Conservation (phyloP, 1,284 basidiomycete species). For the Golubevia pallescens region DNA sequence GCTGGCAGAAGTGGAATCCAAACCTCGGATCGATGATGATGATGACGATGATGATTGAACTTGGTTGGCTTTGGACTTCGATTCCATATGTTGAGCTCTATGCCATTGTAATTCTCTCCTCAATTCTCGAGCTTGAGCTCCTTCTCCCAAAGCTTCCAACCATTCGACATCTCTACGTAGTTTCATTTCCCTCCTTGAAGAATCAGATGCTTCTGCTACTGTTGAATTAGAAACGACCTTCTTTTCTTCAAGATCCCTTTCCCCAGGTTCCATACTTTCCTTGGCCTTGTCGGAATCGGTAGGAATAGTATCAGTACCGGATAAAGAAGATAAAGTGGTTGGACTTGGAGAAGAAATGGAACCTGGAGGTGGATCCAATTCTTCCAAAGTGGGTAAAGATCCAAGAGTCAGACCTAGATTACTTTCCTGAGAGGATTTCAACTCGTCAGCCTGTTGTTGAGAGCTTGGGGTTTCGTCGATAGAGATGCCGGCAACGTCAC, state of each 20-base stretch:
- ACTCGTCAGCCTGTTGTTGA: background rate
- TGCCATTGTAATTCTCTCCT: constrained; percentile 17
- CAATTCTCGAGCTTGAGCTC: constrained; percentile 10
- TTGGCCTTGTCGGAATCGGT: background rate
- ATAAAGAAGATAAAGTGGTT: background rate
- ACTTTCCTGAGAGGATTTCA: background rate
- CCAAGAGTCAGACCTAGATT: background rate
- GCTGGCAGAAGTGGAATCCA: constrained; percentile 1
- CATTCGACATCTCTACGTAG: constrained; percentile 15
- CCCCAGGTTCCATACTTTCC: background rate
- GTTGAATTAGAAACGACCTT: constrained; percentile 1
- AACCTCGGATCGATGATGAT: no score
- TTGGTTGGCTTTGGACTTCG: constrained; percentile 1
- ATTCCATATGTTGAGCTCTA: constrained; percentile 11
- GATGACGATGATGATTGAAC: background rate
- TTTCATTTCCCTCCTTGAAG: background rate
- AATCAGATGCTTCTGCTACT: constrained; percentile 3
- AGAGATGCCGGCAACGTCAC: background rate
- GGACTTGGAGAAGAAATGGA: background rate
- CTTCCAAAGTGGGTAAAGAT: background rate
- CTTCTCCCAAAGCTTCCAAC: constrained; percentile 11
- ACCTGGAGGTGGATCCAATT: background rate
- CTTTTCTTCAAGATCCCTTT: no score
- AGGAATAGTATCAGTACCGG: background rate
- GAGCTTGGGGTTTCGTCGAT: background rate